A percentile compares a stretch with the other conserved stretches of the same genome.
These are phyloP conservation scores for Cyclocybe cylindracea DNA, from an alignment of 768 basidiomycete genomes.

Conservation along the genomic window DNA sequence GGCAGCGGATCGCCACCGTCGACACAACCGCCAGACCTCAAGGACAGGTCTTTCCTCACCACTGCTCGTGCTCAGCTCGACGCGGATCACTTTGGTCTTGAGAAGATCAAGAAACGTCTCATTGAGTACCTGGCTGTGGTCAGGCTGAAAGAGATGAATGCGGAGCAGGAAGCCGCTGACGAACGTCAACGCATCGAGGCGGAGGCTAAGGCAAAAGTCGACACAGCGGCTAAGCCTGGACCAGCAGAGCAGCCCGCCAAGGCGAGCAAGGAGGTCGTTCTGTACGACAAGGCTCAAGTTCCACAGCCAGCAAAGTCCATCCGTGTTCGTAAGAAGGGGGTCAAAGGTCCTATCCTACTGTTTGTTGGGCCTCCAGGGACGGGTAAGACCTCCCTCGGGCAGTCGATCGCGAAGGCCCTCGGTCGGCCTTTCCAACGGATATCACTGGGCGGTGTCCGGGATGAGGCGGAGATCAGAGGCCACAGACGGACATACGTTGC, in stretches of 20 bases:
- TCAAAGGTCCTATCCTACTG: conserved; percentile 77
- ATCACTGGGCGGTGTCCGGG: conserved; percentile 88
- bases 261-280: conserved; percentile 28
- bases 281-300: conserved; percentile 24
- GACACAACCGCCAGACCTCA: conserved; percentile 29
- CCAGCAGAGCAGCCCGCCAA: conserved; percentile 10
- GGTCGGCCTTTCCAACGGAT: conserved; percentile 89
- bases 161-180: conserved; percentile 34
- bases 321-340: conserved; percentile 36
- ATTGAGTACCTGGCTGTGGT: conserved; percentile 93
- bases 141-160: conserved; percentile 53
- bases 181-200: conserved; percentile 19
- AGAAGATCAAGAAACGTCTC: conserved; percentile 88
- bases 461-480: conserved; percentile 73
- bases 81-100: conserved; percentile 88
- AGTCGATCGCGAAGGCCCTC: conserved; percentile 83
- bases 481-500: conserved; percentile 86
- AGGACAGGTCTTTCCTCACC: conserved; percentile 60
- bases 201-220: conserved; percentile 18
- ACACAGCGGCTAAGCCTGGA: conserved; percentile 15
- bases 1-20: conserved; percentile 1
- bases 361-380: conserved; percentile 91
- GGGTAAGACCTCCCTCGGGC: conserved; percentile 90
- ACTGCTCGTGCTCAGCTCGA: conserved; percentile 82
- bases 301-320: conserved; percentile 16